Percentiles rank a stretch among this genome's conserved stretches.
Evolutionary conservation across 208 protist species (phyloP).

Genomic region (Crithidia expoeki): DNA sequence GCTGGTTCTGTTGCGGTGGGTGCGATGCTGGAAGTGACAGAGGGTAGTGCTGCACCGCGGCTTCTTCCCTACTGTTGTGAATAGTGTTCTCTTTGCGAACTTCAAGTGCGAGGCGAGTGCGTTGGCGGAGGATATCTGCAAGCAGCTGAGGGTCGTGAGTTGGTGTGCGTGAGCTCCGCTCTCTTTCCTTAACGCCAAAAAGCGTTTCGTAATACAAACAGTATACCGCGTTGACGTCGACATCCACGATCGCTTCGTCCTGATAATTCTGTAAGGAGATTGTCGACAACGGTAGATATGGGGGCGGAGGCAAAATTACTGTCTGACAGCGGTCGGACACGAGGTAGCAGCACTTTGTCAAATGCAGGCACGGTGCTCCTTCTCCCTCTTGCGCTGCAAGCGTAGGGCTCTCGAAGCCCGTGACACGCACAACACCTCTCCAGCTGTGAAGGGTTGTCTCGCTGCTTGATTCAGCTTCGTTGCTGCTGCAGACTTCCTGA

Average conservation of each 20-base stretch:
- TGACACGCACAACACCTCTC: conserved; percentile 17
- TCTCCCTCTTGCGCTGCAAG: not conserved
- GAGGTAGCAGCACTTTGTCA: not conserved
- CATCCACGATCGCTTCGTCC: conserved; percentile 10
- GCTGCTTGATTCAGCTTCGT: not conserved
- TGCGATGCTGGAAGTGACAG: not conserved
- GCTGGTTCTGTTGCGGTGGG: not conserved
- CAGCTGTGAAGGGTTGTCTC: not conserved
- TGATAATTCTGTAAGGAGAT: conserved; percentile 6
- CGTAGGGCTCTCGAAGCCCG: conserved; percentile 1
- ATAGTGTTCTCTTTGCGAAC: not conserved
- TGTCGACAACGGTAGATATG: not conserved
- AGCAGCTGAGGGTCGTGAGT: not conserved
- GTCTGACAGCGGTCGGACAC: conserved; percentile 15
- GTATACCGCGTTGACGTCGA: conserved; percentile 10
- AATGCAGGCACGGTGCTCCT: not conserved
- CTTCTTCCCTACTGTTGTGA: not conserved
- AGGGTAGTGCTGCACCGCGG: conserved; percentile 5
- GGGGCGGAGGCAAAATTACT: conserved; percentile 20
- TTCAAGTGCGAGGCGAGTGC: conserved; percentile 4
- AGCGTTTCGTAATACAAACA: not conserved
- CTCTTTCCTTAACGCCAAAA: not conserved
- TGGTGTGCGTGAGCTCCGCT: not conserved
- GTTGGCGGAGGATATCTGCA: not conserved
- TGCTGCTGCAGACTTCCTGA: not conserved